Evolutionary conservation across 169 alveolate species (phyloP).

Genomic region (Plasmodium vinckei): DNA sequence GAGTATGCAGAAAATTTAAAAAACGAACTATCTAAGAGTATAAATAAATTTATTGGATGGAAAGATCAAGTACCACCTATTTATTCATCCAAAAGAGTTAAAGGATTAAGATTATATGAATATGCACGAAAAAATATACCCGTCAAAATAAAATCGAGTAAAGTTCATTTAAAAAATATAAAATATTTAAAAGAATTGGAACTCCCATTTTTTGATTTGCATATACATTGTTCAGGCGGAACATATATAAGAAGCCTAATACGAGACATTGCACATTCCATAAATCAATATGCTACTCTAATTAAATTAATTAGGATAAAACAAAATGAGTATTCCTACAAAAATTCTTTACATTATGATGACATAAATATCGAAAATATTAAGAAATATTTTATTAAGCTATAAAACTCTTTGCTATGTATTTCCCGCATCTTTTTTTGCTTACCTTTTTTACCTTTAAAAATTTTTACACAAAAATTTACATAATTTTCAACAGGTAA

Average conservation of each 20-base stretch:
- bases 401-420: neutral
- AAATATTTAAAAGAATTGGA: constrained; percentile 16
- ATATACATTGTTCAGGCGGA: constrained; percentile 82
- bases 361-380: constrained; percentile 38
- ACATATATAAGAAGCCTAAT: constrained; percentile 84
- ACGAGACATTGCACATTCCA: constrained; percentile 80
- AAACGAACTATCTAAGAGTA: neutral
- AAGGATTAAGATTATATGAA: constrained; percentile 79
- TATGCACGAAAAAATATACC: constrained; percentile 79
- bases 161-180: constrained; percentile 20
- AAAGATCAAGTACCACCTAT: constrained; percentile 10
- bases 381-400: constrained; percentile 32
- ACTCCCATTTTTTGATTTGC: constrained; percentile 80
- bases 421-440: neutral
- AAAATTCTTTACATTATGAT: constrained; percentile 45
- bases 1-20: neutral
- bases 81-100: constrained; percentile 78
- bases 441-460: neutral
- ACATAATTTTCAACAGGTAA: too few species aligned
- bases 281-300: constrained; percentile 80
- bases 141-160: constrained; percentile 49
- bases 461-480: neutral
- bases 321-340: constrained; percentile 18
- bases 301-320: constrained; percentile 57
- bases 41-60: constrained; percentile 24